A percentile compares a stretch with the other conserved stretches of the same genome.
These are phyloP conservation scores for Sclerotinia nivalis DNA, from an alignment of 2,329 filamentous ascomycete genomes.

Conservation along the genomic window DNA sequence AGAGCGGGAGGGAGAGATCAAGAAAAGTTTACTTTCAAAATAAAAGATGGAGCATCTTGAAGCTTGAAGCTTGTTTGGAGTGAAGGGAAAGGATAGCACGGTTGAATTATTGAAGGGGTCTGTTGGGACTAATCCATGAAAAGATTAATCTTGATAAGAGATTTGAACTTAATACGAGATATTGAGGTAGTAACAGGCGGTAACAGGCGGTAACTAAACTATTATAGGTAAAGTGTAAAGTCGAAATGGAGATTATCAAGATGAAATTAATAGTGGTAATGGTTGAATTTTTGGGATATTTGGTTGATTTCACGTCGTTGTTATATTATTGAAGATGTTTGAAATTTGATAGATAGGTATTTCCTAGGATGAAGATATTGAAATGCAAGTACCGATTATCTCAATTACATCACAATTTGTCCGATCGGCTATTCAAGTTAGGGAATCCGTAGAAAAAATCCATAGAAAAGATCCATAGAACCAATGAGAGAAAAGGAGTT, in stretches of 20 bases:
- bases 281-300: background rate
- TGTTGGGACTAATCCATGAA: background rate
- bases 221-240: background rate
- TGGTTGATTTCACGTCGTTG: background rate
- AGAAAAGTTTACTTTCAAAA: background rate
- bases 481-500: background rate
- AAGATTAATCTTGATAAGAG: conserved; percentile 14
- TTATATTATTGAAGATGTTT: too few relatives aligned
- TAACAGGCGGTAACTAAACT: background rate
- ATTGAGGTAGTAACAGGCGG: background rate
- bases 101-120: background rate
- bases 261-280: background rate
- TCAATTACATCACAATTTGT: background rate
- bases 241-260: background rate
- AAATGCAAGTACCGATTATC: background rate
- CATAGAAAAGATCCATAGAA: background rate
- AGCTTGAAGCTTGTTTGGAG: conserved; percentile 4
- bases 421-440: background rate
- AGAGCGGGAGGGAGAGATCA: background rate
- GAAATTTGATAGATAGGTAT: background rate
- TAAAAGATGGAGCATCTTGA: background rate
- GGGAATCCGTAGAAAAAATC: background rate
- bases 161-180: conserved; percentile 13
- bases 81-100: background rate
- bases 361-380: too few relatives aligned